Base-by-base conservation (phyloP, 176 grass and related monocot genomes). In the Eremochloa ophiuroides region DNA sequence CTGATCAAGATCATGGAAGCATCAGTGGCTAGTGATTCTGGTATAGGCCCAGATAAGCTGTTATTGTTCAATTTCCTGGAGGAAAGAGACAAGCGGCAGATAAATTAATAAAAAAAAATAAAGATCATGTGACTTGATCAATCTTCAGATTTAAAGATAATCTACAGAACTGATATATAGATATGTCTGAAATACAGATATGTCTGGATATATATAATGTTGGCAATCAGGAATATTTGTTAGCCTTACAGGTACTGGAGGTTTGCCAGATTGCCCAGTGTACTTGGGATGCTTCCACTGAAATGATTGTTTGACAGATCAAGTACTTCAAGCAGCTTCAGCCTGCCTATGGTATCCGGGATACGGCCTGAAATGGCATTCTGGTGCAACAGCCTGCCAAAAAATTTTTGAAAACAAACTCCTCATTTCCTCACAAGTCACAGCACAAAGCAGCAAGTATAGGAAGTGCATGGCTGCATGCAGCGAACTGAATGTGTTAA, bases 1-100 rank as follows among this genome's bases (percentile, higher is more conserved):
- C 39, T 63, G 69, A n/a, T n/a, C n/a, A 87, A 34, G 50, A 97
- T 33, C 27, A 40, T 83, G 63, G 30, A 16, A 66, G 89, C 75
- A 26, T 26, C 55, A 30, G 77, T 85, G 83, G 84, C 78, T 48
- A 97, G 61, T 26, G 89, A 83, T 81, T 92, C 83, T 26, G 94
- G 94, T 81, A 88, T 87, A 20, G 38, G 16, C 82, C 94, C 94
- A 30, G 89, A 94, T 58, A 97, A 87, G 27, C 75, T 89, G 87
- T 97, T 97, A 71, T 97, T 91, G 79, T 85, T 94, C 74, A 97
- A 59, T 74, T 71, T 77, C 89, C 94, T 97, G 80, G 15, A 38
- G 66, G 43, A 38, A 78, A 41, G 66, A 64, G 73, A 38, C 9
- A 65, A 55, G 43, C 26, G 70, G 23, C 42, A 53, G 18, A 66